A percentile compares a stretch with the other conserved stretches of the same genome.
Conservation (phyloP, 2,329 filamentous ascomycete species). For the Trichoderma sp. region DNA sequence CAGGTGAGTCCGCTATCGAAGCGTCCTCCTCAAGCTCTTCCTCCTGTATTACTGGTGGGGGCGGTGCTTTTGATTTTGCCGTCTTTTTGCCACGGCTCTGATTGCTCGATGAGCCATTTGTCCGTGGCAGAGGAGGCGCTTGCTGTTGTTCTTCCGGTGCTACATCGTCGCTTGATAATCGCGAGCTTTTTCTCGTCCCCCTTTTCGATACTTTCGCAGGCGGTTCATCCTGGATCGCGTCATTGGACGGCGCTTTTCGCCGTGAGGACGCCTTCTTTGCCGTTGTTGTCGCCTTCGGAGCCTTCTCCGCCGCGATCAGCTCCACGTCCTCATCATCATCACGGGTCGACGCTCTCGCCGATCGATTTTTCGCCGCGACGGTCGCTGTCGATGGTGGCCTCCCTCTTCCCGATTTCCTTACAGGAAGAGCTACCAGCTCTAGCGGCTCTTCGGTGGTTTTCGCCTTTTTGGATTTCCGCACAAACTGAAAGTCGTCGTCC, state of each 20-base stretch:
- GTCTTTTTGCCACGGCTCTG: constrained; percentile 29
- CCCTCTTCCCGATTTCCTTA: constrained; percentile 45
- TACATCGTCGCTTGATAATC: constrained; percentile 44
- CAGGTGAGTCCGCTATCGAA: constrained; percentile 31
- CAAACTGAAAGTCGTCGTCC: constrained; percentile 76
- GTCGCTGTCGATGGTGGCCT: constrained; percentile 31
- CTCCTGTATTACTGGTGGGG: constrained; percentile 9
- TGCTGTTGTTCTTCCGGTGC: constrained; percentile 34
- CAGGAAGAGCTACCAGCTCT: constrained; percentile 42
- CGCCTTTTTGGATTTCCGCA: constrained; percentile 64
- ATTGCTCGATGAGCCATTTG: constrained; percentile 35
- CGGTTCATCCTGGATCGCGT: constrained; percentile 42
- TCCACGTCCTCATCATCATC: constrained; percentile 38
- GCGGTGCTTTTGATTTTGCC: constrained; percentile 21
- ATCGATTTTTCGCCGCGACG: constrained; percentile 38
- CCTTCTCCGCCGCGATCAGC: constrained; percentile 1
- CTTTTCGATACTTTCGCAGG: constrained; percentile 44
- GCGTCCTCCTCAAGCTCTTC: constrained; percentile 11
- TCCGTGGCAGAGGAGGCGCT: constrained; percentile 24
- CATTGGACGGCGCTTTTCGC: constrained; percentile 42
- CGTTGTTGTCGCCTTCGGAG: constrained; percentile 28
- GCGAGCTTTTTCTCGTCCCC: constrained; percentile 47
- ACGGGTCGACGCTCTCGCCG: constrained; percentile 37
- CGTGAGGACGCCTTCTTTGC: constrained; percentile 35
- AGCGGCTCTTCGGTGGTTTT: constrained; percentile 59